phyloP scores from a whole-genome alignment of 2,329 filamentous ascomycete species.

The Paraconiothyrium sp. region DNA sequence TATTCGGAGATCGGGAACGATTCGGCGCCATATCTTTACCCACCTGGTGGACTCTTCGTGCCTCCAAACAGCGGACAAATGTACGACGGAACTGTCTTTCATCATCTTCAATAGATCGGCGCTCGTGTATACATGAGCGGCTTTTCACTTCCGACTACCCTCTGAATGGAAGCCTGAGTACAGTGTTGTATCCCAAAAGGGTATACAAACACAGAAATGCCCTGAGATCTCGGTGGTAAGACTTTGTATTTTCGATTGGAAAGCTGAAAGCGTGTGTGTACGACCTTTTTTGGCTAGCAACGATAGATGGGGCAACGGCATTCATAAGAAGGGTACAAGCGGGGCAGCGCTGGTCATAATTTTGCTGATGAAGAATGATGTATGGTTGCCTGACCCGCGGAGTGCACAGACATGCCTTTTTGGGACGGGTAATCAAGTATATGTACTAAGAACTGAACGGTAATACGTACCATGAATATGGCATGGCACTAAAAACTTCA shows the following conservation, averaged over 20 bases:
- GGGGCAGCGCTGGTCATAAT: too few relatives aligned
- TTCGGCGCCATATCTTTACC: conserved; percentile 1
- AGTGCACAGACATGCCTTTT: background rate
- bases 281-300: background rate
- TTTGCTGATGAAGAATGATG: too few relatives aligned
- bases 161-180: background rate
- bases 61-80: background rate
- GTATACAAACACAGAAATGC: background rate
- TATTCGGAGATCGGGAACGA: background rate
- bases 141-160: background rate
- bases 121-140: background rate
- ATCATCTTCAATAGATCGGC: background rate
- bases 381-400: background rate
- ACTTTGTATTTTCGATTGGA: background rate
- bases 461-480: background rate
- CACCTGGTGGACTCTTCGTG: background rate
- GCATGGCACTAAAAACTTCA: background rate
- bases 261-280: background rate
- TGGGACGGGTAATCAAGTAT: background rate
- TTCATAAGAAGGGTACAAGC: too few relatives aligned
- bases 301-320: background rate
- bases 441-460: background rate
- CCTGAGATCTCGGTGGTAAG: background rate
- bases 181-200: background rate
- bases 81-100: background rate